Evolutionary conservation across 345 rosid genomes (phyloP).

Genomic region (Eucalyptus victrix): DNA sequence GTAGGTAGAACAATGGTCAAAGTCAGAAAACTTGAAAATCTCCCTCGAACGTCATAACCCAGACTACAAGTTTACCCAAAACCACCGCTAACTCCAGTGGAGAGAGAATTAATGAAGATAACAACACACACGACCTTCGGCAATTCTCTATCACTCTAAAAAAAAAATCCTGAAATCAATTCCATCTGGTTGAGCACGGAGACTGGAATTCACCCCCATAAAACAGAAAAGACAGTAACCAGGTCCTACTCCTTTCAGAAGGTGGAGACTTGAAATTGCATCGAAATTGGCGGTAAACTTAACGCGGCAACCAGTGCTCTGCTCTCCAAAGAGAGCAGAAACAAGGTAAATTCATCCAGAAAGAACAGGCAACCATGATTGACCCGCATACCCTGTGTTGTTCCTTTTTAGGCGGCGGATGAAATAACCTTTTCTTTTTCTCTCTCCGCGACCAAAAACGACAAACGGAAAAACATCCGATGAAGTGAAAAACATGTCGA

Average conservation of each 20-base stretch:
- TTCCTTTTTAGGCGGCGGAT: background rate
- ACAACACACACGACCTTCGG: background rate
- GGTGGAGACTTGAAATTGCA: background rate
- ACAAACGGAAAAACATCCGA: background rate
- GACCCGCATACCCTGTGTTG: background rate
- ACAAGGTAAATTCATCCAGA: background rate
- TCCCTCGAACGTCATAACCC: background rate
- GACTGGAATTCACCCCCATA: background rate
- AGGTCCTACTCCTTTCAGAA: background rate
- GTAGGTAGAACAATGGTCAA: background rate
- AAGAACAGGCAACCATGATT: background rate
- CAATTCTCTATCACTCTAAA: background rate
- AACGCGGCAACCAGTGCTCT: background rate
- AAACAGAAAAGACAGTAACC: background rate
- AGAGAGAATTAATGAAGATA: background rate
- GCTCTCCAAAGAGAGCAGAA: background rate
- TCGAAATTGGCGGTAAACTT: background rate
- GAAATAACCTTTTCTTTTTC: background rate
- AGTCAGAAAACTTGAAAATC: background rate
- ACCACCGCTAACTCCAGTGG: background rate
- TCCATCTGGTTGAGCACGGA: background rate
- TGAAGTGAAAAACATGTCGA: background rate
- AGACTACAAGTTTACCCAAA: background rate
- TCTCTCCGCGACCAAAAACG: background rate
- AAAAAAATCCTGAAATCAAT: background rate